These are phyloP conservation scores for Echria macrotheca DNA, from an alignment of 495 filamentous ascomycete genomes.

Conservation along the genomic window DNA sequence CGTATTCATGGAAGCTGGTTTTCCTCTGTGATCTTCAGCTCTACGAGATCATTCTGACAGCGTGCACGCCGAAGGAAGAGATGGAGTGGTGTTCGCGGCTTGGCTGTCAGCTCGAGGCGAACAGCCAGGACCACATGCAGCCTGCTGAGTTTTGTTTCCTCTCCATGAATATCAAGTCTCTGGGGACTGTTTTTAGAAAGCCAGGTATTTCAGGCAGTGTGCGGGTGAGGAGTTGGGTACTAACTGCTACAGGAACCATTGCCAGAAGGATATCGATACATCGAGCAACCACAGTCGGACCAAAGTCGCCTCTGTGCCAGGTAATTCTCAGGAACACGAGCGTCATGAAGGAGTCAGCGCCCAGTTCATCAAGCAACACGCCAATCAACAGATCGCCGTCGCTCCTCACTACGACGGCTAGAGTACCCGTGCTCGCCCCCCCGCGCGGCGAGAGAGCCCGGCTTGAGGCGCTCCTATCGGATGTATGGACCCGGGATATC, in stretches of 20 bases:
- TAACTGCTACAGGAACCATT: constrained; percentile 50
- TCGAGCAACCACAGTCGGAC: constrained; percentile 61
- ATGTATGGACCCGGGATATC: constrained; percentile 80
- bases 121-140: constrained; percentile 38
- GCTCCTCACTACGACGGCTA: constrained; percentile 54
- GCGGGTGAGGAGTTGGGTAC: background rate
- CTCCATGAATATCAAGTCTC: constrained; percentile 62
- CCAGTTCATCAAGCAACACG: constrained; percentile 29
- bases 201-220: constrained; percentile 36
- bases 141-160: constrained; percentile 53
- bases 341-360: constrained; percentile 51
- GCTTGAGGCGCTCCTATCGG: constrained; percentile 65
- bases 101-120: constrained; percentile 30
- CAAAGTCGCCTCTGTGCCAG: constrained; percentile 56
- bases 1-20: constrained; percentile 88
- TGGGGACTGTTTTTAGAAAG: constrained; percentile 68
- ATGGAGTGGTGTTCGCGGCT: constrained; percentile 63
- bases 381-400: constrained; percentile 67
- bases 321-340: constrained; percentile 90
- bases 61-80: constrained; percentile 79
- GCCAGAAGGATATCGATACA: constrained; percentile 77
- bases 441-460: constrained; percentile 69
- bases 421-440: constrained; percentile 60
- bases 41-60: constrained; percentile 83
- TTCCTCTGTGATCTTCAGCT: constrained; percentile 72